These are phyloP conservation scores for Populus pruinosa DNA, from an alignment of 345 rosid species.

Conservation along the genomic window DNA sequence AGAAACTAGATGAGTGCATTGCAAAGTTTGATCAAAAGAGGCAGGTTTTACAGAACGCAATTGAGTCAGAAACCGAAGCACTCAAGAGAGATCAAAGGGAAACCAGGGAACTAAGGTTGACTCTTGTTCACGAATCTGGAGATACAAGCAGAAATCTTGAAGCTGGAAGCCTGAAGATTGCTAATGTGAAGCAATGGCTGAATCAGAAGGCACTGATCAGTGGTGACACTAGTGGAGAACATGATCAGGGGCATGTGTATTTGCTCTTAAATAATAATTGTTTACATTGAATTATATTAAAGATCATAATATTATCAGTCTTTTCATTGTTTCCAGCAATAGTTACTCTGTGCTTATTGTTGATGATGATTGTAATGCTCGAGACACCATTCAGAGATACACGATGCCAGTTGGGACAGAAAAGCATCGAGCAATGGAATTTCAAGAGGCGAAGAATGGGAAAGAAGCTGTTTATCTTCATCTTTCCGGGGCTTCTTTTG, in stretches of 20 bases:
- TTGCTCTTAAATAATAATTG: background rate
- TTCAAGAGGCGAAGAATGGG: background rate
- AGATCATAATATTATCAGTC: background rate
- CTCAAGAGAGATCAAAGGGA: background rate
- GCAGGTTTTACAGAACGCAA: background rate
- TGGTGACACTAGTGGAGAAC: background rate
- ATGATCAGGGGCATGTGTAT: too few relatives aligned
- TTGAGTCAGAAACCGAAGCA: background rate
- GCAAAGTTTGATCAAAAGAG: background rate
- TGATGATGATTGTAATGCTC: background rate
- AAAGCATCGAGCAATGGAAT: background rate
- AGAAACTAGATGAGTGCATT: background rate
- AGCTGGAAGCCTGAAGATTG: background rate
- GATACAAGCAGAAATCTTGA: background rate
- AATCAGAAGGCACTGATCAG: background rate
- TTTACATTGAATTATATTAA: background rate
- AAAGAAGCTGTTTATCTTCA: background rate
- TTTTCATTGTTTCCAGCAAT: background rate
- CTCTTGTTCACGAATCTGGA: background rate
- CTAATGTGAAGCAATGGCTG: background rate
- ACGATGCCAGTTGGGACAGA: background rate
- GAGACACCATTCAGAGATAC: background rate
- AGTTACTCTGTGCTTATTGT: background rate
- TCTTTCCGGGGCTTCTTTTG: background rate
- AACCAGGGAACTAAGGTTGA: background rate